Base-by-base conservation (phyloP, 2,329 filamentous ascomycete species). In the Ploettnerulaceae sp. region DNA sequence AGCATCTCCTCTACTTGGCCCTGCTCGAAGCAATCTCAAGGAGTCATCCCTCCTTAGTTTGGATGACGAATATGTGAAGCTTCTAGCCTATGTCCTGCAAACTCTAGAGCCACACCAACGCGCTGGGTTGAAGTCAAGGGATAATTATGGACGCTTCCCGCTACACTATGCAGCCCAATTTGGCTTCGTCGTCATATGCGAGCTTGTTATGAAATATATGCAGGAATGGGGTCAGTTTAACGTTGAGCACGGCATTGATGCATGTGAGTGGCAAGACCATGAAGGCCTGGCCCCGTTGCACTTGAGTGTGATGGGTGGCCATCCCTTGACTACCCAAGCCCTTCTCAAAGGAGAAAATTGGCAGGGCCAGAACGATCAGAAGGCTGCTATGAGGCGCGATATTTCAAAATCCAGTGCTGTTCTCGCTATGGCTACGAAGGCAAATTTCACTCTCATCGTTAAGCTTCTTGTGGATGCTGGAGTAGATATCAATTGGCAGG, bases 111-210 rank as follows among this genome's bases (percentile, higher is more conserved):
- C 77, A 0, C 70, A 76, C 7, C 91, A 97, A 57, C 79, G 83
- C 8, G 55, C 64, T 9, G 84, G 84, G 0, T 70, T 97, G 8
- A 71, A 76, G 39, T 77, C 78, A 9, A 81, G 76, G 49, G 91
- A 97, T 66, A 75, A 81, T 0, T 86, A 91, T 50, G 90, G 89
- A 2, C 84, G 91, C 4, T 76, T 91, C 11, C 89, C 91, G 1
- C 73, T 97, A 8, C 91, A 97, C 64, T 96, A 96, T 63, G 89
- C 89, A 2, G 91, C 93, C 0, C 89, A 97, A 64, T 95, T 94
- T 62, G 93, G 93, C 2, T 89, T 96, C 58, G 86, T 93, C 3
- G 79, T 89, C n/a, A 83, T 96, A 7, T 95, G 89, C 61, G 78
- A 95, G 62, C 75, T 90, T 18, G 77, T 97, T 56, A 90, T 96